phyloP scores from a whole-genome alignment of 139 green algal genomes.

The Chlamydomonas schloesseri region DNA sequence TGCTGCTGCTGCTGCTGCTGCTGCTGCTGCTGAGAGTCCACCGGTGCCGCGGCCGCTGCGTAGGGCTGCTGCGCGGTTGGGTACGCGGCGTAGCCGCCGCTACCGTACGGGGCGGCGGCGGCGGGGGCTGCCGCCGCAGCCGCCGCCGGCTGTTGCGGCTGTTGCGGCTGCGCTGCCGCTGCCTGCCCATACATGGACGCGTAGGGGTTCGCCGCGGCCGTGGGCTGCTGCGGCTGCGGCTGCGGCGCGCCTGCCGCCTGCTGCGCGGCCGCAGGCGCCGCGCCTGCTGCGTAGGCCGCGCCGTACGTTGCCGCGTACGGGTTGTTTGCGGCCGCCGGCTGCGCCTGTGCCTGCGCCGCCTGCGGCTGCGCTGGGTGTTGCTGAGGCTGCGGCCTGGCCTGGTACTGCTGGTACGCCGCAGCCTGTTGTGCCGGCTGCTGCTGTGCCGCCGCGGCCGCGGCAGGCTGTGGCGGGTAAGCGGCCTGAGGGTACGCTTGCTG shows the following conservation, averaged over 20 bases:
- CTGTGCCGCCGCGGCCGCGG: no score
- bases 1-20: neutral
- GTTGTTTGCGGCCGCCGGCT: no score
- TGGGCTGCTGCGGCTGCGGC: neutral
- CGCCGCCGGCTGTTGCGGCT: neutral
- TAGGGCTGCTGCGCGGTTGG: neutral
- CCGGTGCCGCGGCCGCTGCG: no score
- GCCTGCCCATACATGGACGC: neutral
- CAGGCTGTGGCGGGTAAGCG: neutral
- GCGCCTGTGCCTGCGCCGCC: neutral
- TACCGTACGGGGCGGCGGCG: neutral
- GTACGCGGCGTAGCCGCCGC: neutral
- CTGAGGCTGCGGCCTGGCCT: neutral
- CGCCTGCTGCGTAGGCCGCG: no score
- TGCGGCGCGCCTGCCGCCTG: neutral
- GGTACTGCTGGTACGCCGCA: no score
- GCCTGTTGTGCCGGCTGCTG: no score
- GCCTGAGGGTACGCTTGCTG: neutral
- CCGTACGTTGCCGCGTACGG: no score
- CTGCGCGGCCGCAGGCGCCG: no score
- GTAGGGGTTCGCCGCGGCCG: neutral
- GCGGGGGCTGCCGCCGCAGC: no score
- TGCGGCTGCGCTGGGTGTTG: neutral
- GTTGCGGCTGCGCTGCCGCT: neutral
- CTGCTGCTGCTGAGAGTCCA: neutral